A percentile compares a stretch with the other conserved stretches of the same genome.
Conservation (phyloP, 1,139 yeast genomes). For the Taphrina deformans region DNA sequence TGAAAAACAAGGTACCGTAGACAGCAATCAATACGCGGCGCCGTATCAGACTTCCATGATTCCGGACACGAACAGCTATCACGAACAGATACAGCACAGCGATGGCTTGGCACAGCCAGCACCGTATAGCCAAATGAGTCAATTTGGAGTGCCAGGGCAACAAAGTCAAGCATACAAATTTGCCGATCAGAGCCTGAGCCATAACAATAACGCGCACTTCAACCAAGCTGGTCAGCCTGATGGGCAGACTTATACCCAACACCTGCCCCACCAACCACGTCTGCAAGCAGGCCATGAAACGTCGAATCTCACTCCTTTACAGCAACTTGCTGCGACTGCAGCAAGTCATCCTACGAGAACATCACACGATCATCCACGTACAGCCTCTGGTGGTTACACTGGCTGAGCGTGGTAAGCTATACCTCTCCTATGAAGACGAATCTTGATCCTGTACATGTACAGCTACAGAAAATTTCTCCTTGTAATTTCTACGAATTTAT, state of each 20-base stretch:
- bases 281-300: neutral
- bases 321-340: constrained; percentile 17
- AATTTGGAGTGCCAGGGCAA: neutral
- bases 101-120: constrained; percentile 1
- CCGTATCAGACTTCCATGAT: neutral
- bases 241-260: neutral
- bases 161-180: neutral
- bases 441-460: too few species aligned
- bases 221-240: neutral
- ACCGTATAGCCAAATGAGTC: constrained; percentile 12
- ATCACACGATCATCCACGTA: neutral
- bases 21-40: neutral
- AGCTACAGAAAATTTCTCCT: too few species aligned
- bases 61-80: neutral
- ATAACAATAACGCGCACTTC: neutral
- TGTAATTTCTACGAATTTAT: too few species aligned
- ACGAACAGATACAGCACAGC: neutral
- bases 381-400: neutral
- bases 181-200: neutral
- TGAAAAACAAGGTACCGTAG: neutral
- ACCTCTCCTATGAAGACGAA: too few species aligned
- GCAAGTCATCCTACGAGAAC: constrained; percentile 3
- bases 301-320: constrained; percentile 2
- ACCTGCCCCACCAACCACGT: constrained; percentile 9
- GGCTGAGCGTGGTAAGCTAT: neutral